Evolutionary conservation across 2,329 filamentous ascomycete species (phyloP).

Genomic region (Trichoderma harzianum): DNA sequence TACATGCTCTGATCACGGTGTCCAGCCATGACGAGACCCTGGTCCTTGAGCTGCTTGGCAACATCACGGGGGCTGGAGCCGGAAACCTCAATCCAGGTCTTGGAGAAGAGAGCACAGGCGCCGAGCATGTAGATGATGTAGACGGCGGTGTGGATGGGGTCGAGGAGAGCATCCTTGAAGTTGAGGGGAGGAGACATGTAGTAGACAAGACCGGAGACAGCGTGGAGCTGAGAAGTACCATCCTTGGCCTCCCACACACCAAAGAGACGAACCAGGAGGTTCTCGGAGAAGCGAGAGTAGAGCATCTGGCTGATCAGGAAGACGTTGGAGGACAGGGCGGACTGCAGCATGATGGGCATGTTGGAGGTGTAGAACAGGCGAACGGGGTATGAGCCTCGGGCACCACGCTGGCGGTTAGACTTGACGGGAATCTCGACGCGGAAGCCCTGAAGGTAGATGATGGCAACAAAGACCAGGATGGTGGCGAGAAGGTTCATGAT

Average conservation of each 20-base stretch:
- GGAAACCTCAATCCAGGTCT: slow-evolving; percentile 99
- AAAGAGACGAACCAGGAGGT: slow-evolving; percentile 94
- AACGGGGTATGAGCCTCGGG: slow-evolving; percentile 95
- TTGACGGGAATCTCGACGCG: slow-evolving; percentile 99
- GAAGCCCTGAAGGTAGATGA: slow-evolving; percentile 99
- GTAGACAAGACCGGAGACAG: slow-evolving; percentile 90
- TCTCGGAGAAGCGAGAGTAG: slow-evolving; percentile 98
- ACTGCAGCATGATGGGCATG: slow-evolving; percentile 99
- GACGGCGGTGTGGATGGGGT: slow-evolving; percentile 92
- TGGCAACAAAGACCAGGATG: slow-evolving; percentile 86
- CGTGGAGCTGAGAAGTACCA: slow-evolving; percentile 91
- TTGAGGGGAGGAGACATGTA: slow-evolving; percentile 99
- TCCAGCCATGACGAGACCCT: slow-evolving; percentile 98
- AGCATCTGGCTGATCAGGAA: slow-evolving; percentile 99
- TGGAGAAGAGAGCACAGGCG: slow-evolving; percentile 97
- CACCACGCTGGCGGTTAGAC: slow-evolving; percentile 97
- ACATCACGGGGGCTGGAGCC: slow-evolving; percentile 97
- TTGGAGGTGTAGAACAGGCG: slow-evolving; percentile 99
- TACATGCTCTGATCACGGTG: slow-evolving; percentile 99
- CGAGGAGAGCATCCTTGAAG: slow-evolving; percentile 94
- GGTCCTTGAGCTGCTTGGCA: slow-evolving; percentile 99
- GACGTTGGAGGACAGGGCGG: slow-evolving; percentile 95
- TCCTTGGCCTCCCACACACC: slow-evolving; percentile 98
- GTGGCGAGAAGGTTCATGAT: slow-evolving; percentile 98
- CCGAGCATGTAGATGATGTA: slow-evolving; percentile 98